phyloP scores from a whole-genome alignment of 2,329 filamentous ascomycete species.

The Nothophaeocryptopus gaeumannii region DNA sequence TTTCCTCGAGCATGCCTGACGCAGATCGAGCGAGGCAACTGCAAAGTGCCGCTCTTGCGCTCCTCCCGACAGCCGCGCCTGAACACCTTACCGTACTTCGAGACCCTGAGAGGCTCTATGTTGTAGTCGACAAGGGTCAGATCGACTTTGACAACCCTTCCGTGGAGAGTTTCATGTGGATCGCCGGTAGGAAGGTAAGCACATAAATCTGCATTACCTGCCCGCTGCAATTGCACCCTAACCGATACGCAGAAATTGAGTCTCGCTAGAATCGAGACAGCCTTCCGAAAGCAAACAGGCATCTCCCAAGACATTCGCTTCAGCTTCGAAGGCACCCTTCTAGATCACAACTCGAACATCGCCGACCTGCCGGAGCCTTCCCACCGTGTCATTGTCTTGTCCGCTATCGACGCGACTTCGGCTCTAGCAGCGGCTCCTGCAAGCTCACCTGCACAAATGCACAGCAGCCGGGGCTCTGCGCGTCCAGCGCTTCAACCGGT shows the following conservation, averaged over 20 bases:
- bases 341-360: neutral
- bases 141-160: neutral
- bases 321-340: neutral
- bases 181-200: neutral
- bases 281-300: too few relatives aligned
- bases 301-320: neutral
- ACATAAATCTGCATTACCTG: neutral
- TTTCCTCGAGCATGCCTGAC: too few relatives aligned
- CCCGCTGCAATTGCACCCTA: neutral
- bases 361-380: neutral
- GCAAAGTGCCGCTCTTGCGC: neutral
- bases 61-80: constrained; percentile 3
- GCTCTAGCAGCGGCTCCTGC: neutral
- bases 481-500: constrained; percentile 20
- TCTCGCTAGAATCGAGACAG: too few relatives aligned
- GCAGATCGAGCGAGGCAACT: neutral
- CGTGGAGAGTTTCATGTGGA: constrained; percentile 3
- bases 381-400: constrained; percentile 4
- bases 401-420: neutral
- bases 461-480: constrained; percentile 5
- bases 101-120: neutral
- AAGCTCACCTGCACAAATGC: too few relatives aligned
- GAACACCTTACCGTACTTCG: neutral
- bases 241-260: neutral
- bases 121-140: neutral